Evolutionary conservation across 192 early-diverging fungal genomes (phyloP), one percentile per base, ranked within the genome.

Genomic region (Coemansia sp.): DNA sequence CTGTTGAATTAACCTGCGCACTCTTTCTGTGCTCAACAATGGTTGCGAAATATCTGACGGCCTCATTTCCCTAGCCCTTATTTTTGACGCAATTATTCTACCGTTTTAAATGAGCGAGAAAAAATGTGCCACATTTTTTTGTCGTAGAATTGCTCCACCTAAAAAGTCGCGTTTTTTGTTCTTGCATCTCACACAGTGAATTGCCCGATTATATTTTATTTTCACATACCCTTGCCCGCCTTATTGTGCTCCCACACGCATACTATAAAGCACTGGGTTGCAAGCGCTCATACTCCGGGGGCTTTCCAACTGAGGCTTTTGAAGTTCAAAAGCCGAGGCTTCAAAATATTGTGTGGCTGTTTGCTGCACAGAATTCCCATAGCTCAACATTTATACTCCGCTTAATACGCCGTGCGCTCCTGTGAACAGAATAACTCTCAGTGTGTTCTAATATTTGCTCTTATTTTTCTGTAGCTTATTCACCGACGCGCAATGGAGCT

Each of bases 401-500:
- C 43, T 5, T 44, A 44, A 44, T 44, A 44, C 19, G 43, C 43
- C 43, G 43, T 44, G 43, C 19, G 25, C 28, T 25, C 16, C 25
- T 16, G 25, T 5, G 25, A 49, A n/a, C 43, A 44, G 18, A 8
- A 48, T 48, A 23, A 22, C 8, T 48, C 11, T 24, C 24, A 5
- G 24, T 21, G 14, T 6, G 1, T 25, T 12, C 46, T 23, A 23
- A 48, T 23, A 40, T 14, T 40, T 40, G 35, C 14, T n/a, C n/a
- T n/a, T 5, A 14, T 40, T 40, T 40, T 16, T 40, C n/a, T 40
- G 58, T 60, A 77, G 73, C 52, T 77, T 67, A 77, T 77, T 67
- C 73, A 63, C 27, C 48, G 73, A 38, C 49, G 60, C 42, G 73
- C 73, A 6, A 44, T 70, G 40, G 67, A 77, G 53, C 46, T 77